phyloP scores from a whole-genome alignment of 78 protist species.

The Tieghemostelium lacteum region DNA sequence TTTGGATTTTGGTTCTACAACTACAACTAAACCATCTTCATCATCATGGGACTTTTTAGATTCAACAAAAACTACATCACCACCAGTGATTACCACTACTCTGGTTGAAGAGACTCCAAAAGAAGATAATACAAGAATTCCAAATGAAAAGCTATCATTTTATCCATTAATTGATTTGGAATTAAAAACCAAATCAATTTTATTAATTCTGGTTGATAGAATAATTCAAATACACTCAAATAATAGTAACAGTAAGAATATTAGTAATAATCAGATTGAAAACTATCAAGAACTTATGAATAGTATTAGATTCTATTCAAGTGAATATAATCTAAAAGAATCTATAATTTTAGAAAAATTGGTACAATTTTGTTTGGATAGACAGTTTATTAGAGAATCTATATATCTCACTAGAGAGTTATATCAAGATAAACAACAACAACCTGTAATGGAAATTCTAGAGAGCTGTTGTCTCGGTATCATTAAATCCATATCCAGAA shows the following conservation, averaged over 20 bases:
- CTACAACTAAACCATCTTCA: background rate
- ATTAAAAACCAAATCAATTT: slow-evolving; percentile 33
- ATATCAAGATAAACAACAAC: background rate
- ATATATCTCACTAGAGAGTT: background rate
- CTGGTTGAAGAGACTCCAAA: too few species aligned
- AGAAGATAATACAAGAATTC: too few species aligned
- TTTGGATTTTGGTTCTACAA: slow-evolving; percentile 13
- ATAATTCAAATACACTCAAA: too few species aligned
- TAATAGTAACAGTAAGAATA: background rate
- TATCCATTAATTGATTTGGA: slow-evolving; percentile 55
- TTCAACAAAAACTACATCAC: background rate
- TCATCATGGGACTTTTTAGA: too few species aligned
- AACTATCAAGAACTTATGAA: background rate
- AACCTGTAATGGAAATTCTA: background rate
- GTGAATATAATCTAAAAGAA: slow-evolving; percentile 14
- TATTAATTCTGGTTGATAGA: slow-evolving; percentile 14
- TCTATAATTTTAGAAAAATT: slow-evolving; percentile 1
- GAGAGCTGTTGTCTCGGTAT: slow-evolving; percentile 11
- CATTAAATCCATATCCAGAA: slow-evolving; percentile 29
- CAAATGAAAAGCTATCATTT: slow-evolving; percentile 34
- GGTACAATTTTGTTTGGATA: slow-evolving; percentile 21
- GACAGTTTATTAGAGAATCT: slow-evolving; percentile 39
- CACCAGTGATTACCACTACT: too few species aligned
- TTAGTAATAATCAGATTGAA: slow-evolving; percentile 3
- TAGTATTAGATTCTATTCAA: background rate